Evolutionary conservation across 352 stramenopile genomes (phyloP).

Genomic region (Globisporangium mamillatum): DNA sequence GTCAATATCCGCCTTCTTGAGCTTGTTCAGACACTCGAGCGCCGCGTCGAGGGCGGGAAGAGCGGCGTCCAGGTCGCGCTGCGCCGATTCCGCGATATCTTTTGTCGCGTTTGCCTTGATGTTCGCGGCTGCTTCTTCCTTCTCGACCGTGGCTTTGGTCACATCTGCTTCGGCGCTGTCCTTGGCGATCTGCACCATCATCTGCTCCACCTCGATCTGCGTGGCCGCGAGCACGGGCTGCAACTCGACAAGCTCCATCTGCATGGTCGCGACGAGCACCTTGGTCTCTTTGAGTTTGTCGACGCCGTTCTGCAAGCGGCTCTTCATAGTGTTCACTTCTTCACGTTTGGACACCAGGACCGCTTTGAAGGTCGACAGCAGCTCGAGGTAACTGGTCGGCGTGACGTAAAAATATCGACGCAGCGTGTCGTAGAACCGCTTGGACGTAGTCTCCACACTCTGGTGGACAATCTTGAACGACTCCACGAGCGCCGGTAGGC

Average conservation of each 20-base stretch:
- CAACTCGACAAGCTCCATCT: constrained; percentile 78
- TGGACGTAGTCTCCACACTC: constrained; percentile 81
- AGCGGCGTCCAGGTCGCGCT: constrained; percentile 85
- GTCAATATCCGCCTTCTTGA: constrained; percentile 91
- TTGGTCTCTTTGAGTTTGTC: constrained; percentile 86
- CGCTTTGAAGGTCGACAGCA: constrained; percentile 90
- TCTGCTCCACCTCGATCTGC: constrained; percentile 83
- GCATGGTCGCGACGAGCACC: constrained; percentile 77
- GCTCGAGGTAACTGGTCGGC: constrained; percentile 90
- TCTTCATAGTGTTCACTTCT: constrained; percentile 88
- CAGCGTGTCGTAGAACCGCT: constrained; percentile 85
- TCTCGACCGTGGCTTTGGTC: constrained; percentile 83
- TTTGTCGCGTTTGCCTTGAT: constrained; percentile 86
- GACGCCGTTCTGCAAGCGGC: constrained; percentile 80
- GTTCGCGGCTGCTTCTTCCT: constrained; percentile 85
- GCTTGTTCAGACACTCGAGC: constrained; percentile 85
- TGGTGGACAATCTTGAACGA: constrained; percentile 90
- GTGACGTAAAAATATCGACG: constrained; percentile 92
- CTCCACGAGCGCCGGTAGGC: constrained; percentile 59
- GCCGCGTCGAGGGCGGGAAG: constrained; percentile 84
- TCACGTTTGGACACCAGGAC: constrained; percentile 89
- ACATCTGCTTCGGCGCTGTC: constrained; percentile 89
- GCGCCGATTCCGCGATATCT: constrained; percentile 88
- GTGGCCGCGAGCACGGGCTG: constrained; percentile 76
- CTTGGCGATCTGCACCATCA: constrained; percentile 89